Percentiles rank a stretch among this genome's conserved stretches.
phyloP scores from a whole-genome alignment of 2,329 filamentous ascomycete species.

The Exophiala viscosa region DNA sequence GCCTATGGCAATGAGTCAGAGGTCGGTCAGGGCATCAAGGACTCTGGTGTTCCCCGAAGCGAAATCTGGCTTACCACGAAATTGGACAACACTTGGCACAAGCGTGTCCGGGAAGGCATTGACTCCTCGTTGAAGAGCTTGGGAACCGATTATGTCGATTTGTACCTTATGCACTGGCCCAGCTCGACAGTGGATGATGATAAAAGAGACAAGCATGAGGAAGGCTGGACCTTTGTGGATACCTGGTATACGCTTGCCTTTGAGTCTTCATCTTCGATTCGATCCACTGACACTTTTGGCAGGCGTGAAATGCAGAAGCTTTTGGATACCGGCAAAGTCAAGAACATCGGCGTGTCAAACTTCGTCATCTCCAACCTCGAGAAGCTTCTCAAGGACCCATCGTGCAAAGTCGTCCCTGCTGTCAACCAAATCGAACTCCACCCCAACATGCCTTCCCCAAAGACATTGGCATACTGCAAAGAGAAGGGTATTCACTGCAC shows the following conservation, averaged over 20 bases:
- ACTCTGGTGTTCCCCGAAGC: slow-evolving; percentile 60
- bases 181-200: slow-evolving; percentile 31
- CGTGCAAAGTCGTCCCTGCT: slow-evolving; percentile 60
- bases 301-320: slow-evolving; percentile 41
- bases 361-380: slow-evolving; percentile 78
- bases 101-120: slow-evolving; percentile 60
- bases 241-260: slow-evolving; percentile 53
- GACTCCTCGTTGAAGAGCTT: slow-evolving; percentile 60
- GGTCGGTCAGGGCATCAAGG: slow-evolving; percentile 63
- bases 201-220: slow-evolving; percentile 55
- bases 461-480: slow-evolving; percentile 69
- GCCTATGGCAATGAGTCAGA: slow-evolving; percentile 74
- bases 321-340: slow-evolving; percentile 57
- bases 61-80: slow-evolving; percentile 75
- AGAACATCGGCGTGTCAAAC: slow-evolving; percentile 82
- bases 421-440: slow-evolving; percentile 77
- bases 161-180: slow-evolving; percentile 63
- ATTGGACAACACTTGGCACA: slow-evolving; percentile 74
- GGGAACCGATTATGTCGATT: slow-evolving; percentile 63
- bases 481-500: slow-evolving; percentile 69
- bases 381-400: slow-evolving; percentile 65
- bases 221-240: slow-evolving; percentile 78
- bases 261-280: background rate
- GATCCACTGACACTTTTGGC: slow-evolving; percentile 38
- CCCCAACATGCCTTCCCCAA: slow-evolving; percentile 75